Percentiles rank a stretch among this genome's conserved stretches.
These are phyloP conservation scores for Paxillus ammoniavirescens DNA, from an alignment of 768 basidiomycete genomes.

Conservation along the genomic window DNA sequence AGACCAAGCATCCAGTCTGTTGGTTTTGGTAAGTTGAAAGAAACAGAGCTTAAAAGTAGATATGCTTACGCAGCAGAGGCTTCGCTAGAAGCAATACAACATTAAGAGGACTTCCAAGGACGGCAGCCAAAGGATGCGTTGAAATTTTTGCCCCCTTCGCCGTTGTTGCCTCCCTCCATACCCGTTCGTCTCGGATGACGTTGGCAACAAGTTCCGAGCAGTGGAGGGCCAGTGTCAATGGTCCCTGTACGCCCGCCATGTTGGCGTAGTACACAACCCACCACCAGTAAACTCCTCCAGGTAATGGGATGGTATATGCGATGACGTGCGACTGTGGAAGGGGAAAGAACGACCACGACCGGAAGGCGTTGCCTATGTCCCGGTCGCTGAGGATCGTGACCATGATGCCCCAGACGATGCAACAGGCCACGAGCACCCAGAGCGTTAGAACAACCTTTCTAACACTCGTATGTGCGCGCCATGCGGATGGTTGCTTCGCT, in stretches of 20 bases:
- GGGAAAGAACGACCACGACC: slow-evolving; percentile 30
- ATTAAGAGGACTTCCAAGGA: slow-evolving; percentile 20
- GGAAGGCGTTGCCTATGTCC: not conserved
- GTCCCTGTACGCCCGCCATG: slow-evolving; percentile 26
- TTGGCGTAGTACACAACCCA: slow-evolving; percentile 26
- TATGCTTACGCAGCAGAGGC: slow-evolving; percentile 27
- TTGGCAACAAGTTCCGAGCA: slow-evolving; percentile 29
- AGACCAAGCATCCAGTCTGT: slow-evolving; percentile 34
- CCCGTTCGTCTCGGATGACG: slow-evolving; percentile 26
- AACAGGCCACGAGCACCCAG: slow-evolving; percentile 22
- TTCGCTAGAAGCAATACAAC: slow-evolving; percentile 18
- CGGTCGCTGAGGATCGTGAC: slow-evolving; percentile 6
- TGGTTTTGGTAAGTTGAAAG: not conserved
- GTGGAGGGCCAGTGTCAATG: slow-evolving; percentile 27
- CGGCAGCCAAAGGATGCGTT: slow-evolving; percentile 19
- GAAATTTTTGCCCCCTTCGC: slow-evolving; percentile 14
- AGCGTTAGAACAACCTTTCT: slow-evolving; percentile 21
- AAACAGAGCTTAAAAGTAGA: not conserved
- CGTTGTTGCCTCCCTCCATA: slow-evolving; percentile 25
- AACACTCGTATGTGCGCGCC: slow-evolving; percentile 25
- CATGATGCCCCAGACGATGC: slow-evolving; percentile 21
- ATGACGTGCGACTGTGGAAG: slow-evolving; percentile 13
- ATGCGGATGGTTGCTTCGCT: slow-evolving; percentile 24
- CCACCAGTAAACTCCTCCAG: slow-evolving; percentile 14
- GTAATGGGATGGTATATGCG: slow-evolving; percentile 22